These are phyloP conservation scores for Cerrena zonata DNA, from an alignment of 1,284 basidiomycete genomes.

Conservation along the genomic window DNA sequence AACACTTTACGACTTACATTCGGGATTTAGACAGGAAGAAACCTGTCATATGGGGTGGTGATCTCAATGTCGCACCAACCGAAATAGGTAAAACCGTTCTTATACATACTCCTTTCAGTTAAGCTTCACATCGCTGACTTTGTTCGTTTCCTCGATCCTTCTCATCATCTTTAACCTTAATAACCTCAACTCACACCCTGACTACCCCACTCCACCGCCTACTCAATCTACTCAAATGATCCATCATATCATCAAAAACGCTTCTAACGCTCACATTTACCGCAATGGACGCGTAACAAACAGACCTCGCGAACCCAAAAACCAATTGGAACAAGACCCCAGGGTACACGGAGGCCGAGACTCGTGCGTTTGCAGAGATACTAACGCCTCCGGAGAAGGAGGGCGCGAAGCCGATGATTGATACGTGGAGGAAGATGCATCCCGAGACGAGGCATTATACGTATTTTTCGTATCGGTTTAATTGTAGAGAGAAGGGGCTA, in stretches of 20 bases:
- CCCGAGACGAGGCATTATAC: slow-evolving; percentile 70
- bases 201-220: no score
- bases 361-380: slow-evolving; percentile 61
- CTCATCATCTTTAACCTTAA: neutral
- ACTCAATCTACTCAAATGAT: no score
- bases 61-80: slow-evolving; percentile 82
- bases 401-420: slow-evolving; percentile 46
- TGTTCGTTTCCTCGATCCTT: no score
- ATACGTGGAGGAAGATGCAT: slow-evolving; percentile 77
- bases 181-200: neutral
- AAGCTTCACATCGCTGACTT: neutral
- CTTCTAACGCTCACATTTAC: no score
- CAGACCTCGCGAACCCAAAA: slow-evolving; percentile 64
- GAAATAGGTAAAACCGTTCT: slow-evolving; percentile 43
- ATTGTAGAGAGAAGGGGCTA: slow-evolving; percentile 73
- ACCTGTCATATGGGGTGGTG: slow-evolving; percentile 85
- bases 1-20: slow-evolving; percentile 69
- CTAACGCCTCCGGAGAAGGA: slow-evolving; percentile 38
- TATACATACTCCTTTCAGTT: neutral
- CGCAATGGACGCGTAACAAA: neutral
- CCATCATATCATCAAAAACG: no score
- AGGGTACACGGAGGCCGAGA: slow-evolving; percentile 78
- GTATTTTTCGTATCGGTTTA: slow-evolving; percentile 82
- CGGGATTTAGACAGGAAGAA: slow-evolving; percentile 69
- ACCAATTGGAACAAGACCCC: slow-evolving; percentile 75